Evolutionary conservation across 2,329 filamentous ascomycete genomes (phyloP).

Genomic region (Aspergillus aculeatinus): DNA sequence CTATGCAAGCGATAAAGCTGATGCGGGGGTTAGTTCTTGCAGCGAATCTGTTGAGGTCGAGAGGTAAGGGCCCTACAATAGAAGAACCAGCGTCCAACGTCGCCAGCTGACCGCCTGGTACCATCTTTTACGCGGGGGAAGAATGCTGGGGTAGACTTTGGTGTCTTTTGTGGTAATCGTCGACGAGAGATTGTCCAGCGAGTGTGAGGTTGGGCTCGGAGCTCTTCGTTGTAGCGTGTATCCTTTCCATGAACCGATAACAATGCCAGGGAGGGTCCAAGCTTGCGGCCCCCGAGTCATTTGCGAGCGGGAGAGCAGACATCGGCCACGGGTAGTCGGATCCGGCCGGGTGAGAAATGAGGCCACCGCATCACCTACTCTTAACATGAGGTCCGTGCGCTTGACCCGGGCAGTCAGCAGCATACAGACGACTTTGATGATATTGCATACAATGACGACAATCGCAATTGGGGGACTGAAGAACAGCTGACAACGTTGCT

Average conservation of each 20-base stretch:
- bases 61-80: neutral
- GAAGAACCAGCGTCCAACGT: neutral
- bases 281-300: neutral
- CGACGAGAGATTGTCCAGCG: neutral
- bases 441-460: conserved; percentile 8
- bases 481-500: conserved; percentile 8
- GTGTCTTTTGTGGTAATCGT: neutral
- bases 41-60: too few species aligned
- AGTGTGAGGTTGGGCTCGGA: neutral
- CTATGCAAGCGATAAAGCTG: neutral
- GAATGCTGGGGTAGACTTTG: neutral
- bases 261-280: neutral
- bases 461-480: conserved; percentile 15
- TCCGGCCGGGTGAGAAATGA: conserved; percentile 25
- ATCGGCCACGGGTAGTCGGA: conserved; percentile 13
- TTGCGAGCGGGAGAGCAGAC: conserved; percentile 5
- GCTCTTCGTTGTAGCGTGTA: neutral
- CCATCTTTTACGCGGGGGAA: neutral
- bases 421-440: conserved; percentile 18
- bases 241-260: neutral
- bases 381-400: conserved; percentile 16
- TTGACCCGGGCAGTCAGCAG: conserved; percentile 9
- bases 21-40: neutral
- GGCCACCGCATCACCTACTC: conserved; percentile 28
- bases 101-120: neutral